Base-by-base conservation (phyloP, 164 flowering plant genomes). In the Magnolia changhungtana region DNA sequence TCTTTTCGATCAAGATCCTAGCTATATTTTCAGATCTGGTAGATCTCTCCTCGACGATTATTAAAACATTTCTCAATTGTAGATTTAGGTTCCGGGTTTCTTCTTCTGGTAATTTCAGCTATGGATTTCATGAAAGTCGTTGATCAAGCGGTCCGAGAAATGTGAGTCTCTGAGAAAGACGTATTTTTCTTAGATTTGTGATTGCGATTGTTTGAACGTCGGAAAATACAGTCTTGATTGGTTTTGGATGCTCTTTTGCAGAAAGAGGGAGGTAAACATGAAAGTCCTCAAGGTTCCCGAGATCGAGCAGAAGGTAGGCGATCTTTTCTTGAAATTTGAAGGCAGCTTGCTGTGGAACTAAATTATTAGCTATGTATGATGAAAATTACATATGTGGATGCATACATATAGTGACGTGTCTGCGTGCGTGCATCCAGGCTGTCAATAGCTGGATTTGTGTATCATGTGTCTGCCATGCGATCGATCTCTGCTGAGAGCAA, bases 81-180 rank as follows among this genome's bases (percentile, higher is more conserved):
- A 11, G 61, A 16, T 64, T 64, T n/a, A n/a, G 19, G 9, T n/a
- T 23, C 27, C 11, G 27, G 27, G 14, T 21, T 66, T 31, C 50
- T 24, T 68, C 49, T 31, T 14, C 20, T 24, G 50, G 19, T 14
- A 0, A n/a, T 61, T 69, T 21, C 78, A 10, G 83, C 78, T 75
- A 95, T 95, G 99, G 99, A 95, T 89, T 96, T 96, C 90, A 94
- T 96, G 97, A 96, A 96, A 89, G 99, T 90, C 37, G 61, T 96
- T 83, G 99, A 96, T 87, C 98, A 96, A 79, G 87, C 99, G 4
- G 96, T 96, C 19, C 89, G 98, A 50, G 99, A 94, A 86, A 94
- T 96, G 99, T 96, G 80, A 86, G 93, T 63, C 20, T 29, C 1
- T 59, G 51, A 11, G 24, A 27, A 27, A 66, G 49, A 29, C 10